Percentiles rank a stretch among this genome's conserved stretches.
phyloP scores from a whole-genome alignment of 139 green algal species.

The Mychonastes homosphaera region DNA sequence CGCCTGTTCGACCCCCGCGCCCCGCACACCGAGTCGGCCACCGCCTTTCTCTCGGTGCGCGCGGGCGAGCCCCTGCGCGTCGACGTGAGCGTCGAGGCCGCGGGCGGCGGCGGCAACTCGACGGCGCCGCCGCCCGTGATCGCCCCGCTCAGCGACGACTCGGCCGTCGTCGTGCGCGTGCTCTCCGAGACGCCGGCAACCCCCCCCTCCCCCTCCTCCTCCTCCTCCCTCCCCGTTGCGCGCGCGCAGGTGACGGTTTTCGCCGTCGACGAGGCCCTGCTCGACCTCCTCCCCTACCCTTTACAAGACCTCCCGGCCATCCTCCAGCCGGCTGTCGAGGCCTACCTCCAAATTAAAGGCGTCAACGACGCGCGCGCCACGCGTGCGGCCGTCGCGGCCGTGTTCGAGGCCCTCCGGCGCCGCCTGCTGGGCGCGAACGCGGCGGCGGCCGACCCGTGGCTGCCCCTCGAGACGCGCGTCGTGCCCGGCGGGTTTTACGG shows the following conservation, averaged over 20 bases:
- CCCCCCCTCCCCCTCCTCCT: too few species aligned
- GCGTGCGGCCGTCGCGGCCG: constrained; percentile 1
- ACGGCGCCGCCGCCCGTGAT: too few species aligned
- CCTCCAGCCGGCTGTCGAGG: constrained; percentile 3
- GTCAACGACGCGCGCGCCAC: constrained; percentile 6
- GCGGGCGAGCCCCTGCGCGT: constrained; percentile 6
- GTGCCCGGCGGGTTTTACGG: not conserved
- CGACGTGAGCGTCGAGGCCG: too few species aligned
- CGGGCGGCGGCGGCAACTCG: too few species aligned
- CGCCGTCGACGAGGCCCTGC: constrained; percentile 34
- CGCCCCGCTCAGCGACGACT: too few species aligned
- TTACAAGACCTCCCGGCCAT: not conserved
- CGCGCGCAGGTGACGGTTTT: constrained; percentile 27
- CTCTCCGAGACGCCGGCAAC: too few species aligned
- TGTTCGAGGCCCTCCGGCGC: not conserved
- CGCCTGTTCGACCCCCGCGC: constrained; percentile 21
- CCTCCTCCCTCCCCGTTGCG: too few species aligned
- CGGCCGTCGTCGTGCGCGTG: too few species aligned
- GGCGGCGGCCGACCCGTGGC: constrained; percentile 22
- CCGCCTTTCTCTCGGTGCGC: not conserved
- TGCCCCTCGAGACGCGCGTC: constrained; percentile 20
- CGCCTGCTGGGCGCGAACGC: not conserved
- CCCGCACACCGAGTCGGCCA: not conserved
- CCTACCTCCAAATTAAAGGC: not conserved
- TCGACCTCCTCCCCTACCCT: constrained; percentile 39